Base-by-base conservation (phyloP, 805 yeast species). In the Kuraishia cidri region DNA sequence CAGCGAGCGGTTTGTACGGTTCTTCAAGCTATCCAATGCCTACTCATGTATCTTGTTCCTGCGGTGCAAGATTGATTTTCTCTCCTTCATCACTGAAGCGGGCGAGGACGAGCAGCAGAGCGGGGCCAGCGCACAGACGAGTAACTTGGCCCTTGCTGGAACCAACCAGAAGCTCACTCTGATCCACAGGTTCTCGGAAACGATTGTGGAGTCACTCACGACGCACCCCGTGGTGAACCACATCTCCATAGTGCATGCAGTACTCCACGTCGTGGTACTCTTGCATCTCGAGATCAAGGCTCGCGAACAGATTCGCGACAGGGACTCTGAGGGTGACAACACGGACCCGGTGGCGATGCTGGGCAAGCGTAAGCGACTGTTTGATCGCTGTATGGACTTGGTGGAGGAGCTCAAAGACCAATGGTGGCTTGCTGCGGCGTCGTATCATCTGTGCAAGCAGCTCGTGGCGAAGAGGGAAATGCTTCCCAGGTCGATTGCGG, bases 401-500 rank as follows among this genome's bases (percentile, higher is more conserved):
- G 21, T 49, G 29, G 38, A 47, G 20, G 19, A 16, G n/a, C 42
- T 45, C 29, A 37, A 42, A 12, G 22, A 29, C 11, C 43, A 41
- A 29, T 54, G 59, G 59, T 54, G 54, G 42, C 45, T 47, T 26
- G 47, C 55, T 26, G 54, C 52, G 6, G 51, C 56, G 3, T 42
- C 54, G 3, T 48, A 39, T 25, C 43, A 47, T 29, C 34, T 48
- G 11, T 48, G 46, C 24, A 37, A 37, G 22, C 45, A 43, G n/a
- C 29, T 48, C 11, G 14, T 45, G 19, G 32, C 39, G 6, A 39
- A 37, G 31, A 29, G 33, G 11, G 27, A 25, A n/a, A n/a, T n/a
- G n/a, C n/a, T n/a, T n/a, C n/a, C n/a, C n/a, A n/a, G n/a, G n/a
- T n/a, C n/a, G n/a, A n/a, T n/a, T n/a, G n/a, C n/a, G n/a, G n/a